Conservation (phyloP, 2,329 filamentous ascomycete species). For the Pseudocercospora macadamiae region DNA sequence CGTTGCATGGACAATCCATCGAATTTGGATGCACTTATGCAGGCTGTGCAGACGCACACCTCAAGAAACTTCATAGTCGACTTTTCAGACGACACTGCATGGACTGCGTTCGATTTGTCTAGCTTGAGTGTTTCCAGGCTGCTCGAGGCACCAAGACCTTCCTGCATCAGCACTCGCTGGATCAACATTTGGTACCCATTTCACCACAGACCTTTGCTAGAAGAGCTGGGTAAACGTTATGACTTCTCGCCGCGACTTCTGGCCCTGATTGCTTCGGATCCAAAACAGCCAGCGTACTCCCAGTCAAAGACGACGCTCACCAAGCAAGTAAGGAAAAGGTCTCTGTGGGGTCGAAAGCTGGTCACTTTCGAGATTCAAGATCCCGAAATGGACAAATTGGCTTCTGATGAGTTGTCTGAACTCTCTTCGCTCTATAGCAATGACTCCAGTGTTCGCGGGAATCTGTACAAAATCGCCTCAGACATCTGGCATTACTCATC, state of each 20-base stretch:
- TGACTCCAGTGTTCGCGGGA: slow-evolving; percentile 34
- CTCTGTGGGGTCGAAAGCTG: slow-evolving; percentile 12
- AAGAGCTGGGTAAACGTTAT: slow-evolving; percentile 63
- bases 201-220: slow-evolving; percentile 59
- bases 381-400: slow-evolving; percentile 20
- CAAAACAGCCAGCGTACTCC: slow-evolving; percentile 37
- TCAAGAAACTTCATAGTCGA: slow-evolving; percentile 67
- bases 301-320: slow-evolving; percentile 14
- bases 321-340: slow-evolving; percentile 13
- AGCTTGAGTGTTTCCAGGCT: slow-evolving; percentile 47
- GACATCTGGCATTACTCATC: slow-evolving; percentile 77
- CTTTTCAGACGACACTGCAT: slow-evolving; percentile 60
- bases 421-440: slow-evolving; percentile 32
- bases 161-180: slow-evolving; percentile 65
- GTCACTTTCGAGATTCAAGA: slow-evolving; percentile 10
- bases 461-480: slow-evolving; percentile 64
- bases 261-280: slow-evolving; percentile 65
- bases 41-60: slow-evolving; percentile 43
- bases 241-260: slow-evolving; percentile 69
- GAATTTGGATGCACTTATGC: slow-evolving; percentile 51
- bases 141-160: slow-evolving; percentile 47
- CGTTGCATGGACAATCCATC: slow-evolving; percentile 57
- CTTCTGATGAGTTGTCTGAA: slow-evolving; percentile 33
- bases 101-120: slow-evolving; percentile 59
- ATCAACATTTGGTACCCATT: slow-evolving; percentile 75